Percentiles rank a stretch among this genome's conserved stretches.
Conservation (phyloP, 257 asterid species). For the Euphrasia confusa region DNA sequence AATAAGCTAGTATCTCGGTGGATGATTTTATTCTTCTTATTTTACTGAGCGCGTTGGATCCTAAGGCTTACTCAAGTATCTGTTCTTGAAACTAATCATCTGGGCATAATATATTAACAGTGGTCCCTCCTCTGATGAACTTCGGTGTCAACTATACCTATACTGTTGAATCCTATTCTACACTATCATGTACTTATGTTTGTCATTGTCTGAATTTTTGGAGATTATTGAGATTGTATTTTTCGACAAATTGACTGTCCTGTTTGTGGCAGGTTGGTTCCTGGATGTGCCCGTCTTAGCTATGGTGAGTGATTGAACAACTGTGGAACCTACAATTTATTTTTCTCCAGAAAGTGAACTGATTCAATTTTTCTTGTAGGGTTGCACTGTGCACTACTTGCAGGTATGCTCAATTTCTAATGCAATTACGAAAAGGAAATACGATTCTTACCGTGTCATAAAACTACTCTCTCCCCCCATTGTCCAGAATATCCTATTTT, state of each 20-base stretch:
- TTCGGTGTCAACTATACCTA: not conserved
- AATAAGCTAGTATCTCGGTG: not conserved
- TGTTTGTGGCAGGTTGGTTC: constrained; percentile 60
- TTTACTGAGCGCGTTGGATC: constrained; percentile 10
- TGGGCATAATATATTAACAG: constrained; percentile 5
- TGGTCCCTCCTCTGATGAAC: not conserved
- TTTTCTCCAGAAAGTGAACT: constrained; percentile 18
- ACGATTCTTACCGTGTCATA: constrained; percentile 2
- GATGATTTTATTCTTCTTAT: constrained; percentile 7
- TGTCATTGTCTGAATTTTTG: constrained; percentile 10
- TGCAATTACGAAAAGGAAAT: not conserved
- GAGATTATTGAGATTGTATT: constrained; percentile 10
- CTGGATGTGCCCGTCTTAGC: constrained; percentile 87
- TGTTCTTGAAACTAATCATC: constrained; percentile 5
- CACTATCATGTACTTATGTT: not conserved
- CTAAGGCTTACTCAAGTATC: not conserved
- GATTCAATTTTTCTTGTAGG: constrained; percentile 52
- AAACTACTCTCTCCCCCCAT: constrained; percentile 56
- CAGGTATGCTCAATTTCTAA: constrained; percentile 46
- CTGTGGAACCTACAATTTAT: constrained; percentile 14
- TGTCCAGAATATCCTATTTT: constrained; percentile 85
- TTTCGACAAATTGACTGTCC: constrained; percentile 17
- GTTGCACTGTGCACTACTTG: constrained; percentile 88
- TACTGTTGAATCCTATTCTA: not conserved
- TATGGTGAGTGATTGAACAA: constrained; percentile 55